Base-by-base conservation (phyloP, 2,329 filamentous ascomycete species). In the Trichoderma pleuroti region DNA sequence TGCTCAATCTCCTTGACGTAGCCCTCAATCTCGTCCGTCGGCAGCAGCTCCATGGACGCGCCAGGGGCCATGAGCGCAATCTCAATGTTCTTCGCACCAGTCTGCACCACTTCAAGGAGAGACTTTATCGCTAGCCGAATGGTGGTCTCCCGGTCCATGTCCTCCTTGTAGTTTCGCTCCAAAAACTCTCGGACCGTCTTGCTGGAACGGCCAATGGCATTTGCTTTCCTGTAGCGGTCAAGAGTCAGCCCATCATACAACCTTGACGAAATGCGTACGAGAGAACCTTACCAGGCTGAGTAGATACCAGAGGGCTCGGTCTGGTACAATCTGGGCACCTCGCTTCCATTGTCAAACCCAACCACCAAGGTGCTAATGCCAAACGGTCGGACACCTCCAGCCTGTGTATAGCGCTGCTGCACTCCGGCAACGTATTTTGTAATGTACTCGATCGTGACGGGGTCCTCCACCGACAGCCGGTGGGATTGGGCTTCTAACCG, bases 271-370 rank as follows among this genome's bases (percentile, higher is more conserved):
- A 66, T 21, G 11, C 11, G 21, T 18, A 18, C 11, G 7, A 18
- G 7, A 18, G 14, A 30, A 69, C 81, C 88, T 68, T 87, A 98
- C 96, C 96, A 99, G 81, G 96, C 96, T 71, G 94, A 98, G 87
- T 98, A 99, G 82, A 99, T 99, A 72, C 97, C 96, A 74, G 94
- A 97, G n/a, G 97, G 96, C 85, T 99, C 96, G 5, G 96, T 99
- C 88, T 98, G 95, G 83, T 98, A 99, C 72, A 99, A 86, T 77
- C 94, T 89, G 68, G 96, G 95, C 70, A 91, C 91, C 79, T 92
- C 91, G 86, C 94, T 95, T 76, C 93, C 93, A 76, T 94, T 93
- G 84, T 99, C 96, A 80, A 99, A 99, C n/a, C 96, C 96, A 73
- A 99, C 95, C 76, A 99, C 94, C 80, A 99, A 86, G 52, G 95